A percentile compares a stretch with the other conserved stretches of the same genome.
phyloP scores from a whole-genome alignment of 2,329 filamentous ascomycete genomes.

The Stachybotrys elegans region DNA sequence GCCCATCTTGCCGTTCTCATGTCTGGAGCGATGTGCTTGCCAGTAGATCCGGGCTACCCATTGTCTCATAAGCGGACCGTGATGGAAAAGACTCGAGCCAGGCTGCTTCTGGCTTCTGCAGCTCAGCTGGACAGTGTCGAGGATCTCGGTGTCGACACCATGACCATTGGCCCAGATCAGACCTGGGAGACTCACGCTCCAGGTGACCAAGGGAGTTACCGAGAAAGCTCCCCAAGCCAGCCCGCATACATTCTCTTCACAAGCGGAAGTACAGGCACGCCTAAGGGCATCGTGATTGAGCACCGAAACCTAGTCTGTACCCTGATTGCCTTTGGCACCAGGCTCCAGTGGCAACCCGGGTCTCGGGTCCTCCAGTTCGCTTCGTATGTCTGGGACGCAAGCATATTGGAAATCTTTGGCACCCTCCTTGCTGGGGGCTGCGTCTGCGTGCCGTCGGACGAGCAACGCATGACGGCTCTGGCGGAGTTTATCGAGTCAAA shows the following conservation, averaged over 20 bases:
- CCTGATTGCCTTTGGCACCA: not conserved
- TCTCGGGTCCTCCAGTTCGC: slow-evolving; percentile 9
- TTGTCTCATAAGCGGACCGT: not conserved
- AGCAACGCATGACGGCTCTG: slow-evolving; percentile 4
- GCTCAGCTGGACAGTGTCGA: not conserved
- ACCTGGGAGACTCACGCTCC: not conserved
- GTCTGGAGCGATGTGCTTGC: not conserved
- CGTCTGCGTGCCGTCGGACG: slow-evolving; percentile 9
- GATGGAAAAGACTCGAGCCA: not conserved
- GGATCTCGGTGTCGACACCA: not conserved
- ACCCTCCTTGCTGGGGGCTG: slow-evolving; percentile 7
- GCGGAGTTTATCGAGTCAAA: slow-evolving; percentile 3
- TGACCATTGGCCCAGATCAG: not conserved
- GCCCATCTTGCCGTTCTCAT: slow-evolving; percentile 3
- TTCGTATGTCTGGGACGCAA: slow-evolving; percentile 9
- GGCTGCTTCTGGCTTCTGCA: not conserved
- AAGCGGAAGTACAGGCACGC: slow-evolving; percentile 11
- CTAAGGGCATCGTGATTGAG: slow-evolving; percentile 13
- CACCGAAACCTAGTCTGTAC: slow-evolving; percentile 7
- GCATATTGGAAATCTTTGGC: slow-evolving; percentile 5
- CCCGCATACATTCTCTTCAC: slow-evolving; percentile 12
- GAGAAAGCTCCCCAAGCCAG: not conserved
- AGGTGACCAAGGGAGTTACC: not conserved
- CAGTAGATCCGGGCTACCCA: slow-evolving; percentile 4
- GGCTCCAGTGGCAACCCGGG: not conserved